Percentiles rank a stretch among this genome's conserved stretches.
Evolutionary conservation across 2,329 filamentous ascomycete species (phyloP).

Genomic region (Colletotrichum lindemuthianum): DNA sequence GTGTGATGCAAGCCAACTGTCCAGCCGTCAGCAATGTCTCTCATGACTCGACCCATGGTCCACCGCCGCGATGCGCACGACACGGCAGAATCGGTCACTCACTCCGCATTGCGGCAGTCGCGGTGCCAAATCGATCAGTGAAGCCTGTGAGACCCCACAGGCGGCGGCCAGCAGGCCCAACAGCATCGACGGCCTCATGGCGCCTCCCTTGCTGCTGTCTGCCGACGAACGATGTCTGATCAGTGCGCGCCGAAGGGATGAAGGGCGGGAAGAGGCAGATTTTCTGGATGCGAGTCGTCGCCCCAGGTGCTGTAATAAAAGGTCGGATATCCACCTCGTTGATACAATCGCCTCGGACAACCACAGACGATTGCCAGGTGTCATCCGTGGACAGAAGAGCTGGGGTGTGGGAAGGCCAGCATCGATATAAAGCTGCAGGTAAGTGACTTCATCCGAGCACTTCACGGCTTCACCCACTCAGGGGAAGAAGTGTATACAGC

Average conservation of each 20-base stretch:
- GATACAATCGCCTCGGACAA: not conserved
- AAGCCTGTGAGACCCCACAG: slow-evolving; percentile 25
- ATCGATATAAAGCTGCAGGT: slow-evolving; percentile 21
- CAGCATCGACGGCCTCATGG: slow-evolving; percentile 33
- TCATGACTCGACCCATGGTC: not conserved
- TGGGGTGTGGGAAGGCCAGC: slow-evolving; percentile 9
- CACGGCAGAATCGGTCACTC: not conserved
- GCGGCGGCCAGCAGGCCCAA: slow-evolving; percentile 30
- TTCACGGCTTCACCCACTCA: not conserved
- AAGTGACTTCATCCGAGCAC: not conserved
- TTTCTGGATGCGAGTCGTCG: no score
- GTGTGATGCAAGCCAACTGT: slow-evolving; percentile 39
- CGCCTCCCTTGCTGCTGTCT: not conserved
- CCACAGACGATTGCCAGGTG: slow-evolving; percentile 13
- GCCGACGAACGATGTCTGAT: not conserved
- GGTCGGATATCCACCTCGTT: not conserved
- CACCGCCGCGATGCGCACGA: not conserved
- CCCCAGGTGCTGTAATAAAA: not conserved
- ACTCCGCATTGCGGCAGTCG: slow-evolving; percentile 39
- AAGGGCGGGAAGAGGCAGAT: no score
- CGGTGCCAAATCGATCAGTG: slow-evolving; percentile 33
- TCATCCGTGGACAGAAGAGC: not conserved
- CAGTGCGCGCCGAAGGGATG: not conserved
- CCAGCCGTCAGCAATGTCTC: not conserved
- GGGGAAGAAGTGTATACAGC: not conserved